A percentile compares a stretch with the other conserved stretches of the same genome.
Conservation (phyloP, 768 basidiomycete genomes). For the Phanerodontia chrysosporium region DNA sequence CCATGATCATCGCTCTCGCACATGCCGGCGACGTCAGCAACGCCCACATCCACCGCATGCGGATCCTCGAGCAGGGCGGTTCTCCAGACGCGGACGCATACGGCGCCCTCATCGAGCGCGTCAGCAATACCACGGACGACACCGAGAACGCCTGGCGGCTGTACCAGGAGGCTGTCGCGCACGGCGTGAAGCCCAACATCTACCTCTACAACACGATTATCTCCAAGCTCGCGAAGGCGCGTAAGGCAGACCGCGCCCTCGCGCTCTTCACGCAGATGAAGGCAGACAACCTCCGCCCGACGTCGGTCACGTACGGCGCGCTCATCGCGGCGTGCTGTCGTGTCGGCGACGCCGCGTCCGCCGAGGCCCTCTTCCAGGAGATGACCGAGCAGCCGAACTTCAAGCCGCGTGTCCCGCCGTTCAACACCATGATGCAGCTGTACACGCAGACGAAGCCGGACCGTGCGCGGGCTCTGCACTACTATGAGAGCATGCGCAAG, state of each 20-base stretch:
- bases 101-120: conserved; percentile 79
- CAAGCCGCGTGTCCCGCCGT: conserved; percentile 88
- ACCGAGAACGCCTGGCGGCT: conserved; percentile 81
- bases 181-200: conserved; percentile 70
- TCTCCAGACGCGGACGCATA: conserved; percentile 88
- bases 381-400: conserved; percentile 74
- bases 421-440: conserved; percentile 98
- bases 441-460: conserved; percentile 90
- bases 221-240: conserved; percentile 89
- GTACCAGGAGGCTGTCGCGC: conserved; percentile 70
- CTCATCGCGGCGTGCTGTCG: conserved; percentile 92
- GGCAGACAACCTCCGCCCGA: conserved; percentile 50
- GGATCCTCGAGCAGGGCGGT: conserved; percentile 73
- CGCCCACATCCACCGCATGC: conserved; percentile 75
- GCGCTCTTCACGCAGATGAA: conserved; percentile 90
- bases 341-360: conserved; percentile 81
- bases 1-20: conserved; percentile 84
- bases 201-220: conserved; percentile 98
- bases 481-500: conserved; percentile 59
- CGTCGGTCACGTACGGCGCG: conserved; percentile 92
- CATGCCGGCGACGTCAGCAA: conserved; percentile 75
- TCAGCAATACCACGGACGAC: conserved; percentile 96
- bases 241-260: conserved; percentile 87
- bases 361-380: conserved; percentile 80
- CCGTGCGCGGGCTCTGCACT: conserved; percentile 69